These are phyloP conservation scores for Chaetomiaceae sp. DNA, from an alignment of 2,329 filamentous ascomycete genomes.

Conservation along the genomic window DNA sequence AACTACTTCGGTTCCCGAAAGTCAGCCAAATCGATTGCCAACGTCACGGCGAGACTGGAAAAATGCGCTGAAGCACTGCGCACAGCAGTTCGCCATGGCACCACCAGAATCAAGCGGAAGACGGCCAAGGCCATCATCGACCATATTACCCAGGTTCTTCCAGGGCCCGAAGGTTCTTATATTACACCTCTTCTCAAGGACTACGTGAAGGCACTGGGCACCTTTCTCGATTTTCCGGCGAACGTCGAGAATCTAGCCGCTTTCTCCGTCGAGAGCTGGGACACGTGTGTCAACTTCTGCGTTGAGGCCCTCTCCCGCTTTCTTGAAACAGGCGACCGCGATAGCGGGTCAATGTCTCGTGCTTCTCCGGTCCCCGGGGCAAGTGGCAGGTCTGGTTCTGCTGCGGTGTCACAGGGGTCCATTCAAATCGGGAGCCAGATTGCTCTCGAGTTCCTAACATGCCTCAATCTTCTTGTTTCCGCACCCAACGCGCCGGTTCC, in stretches of 20 bases:
- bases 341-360: slow-evolving; percentile 34
- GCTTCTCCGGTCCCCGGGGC: slow-evolving; percentile 46
- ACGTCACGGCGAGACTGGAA: slow-evolving; percentile 56
- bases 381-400: slow-evolving; percentile 30
- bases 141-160: slow-evolving; percentile 74
- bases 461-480: slow-evolving; percentile 59
- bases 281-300: slow-evolving; percentile 66
- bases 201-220: slow-evolving; percentile 71
- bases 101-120: slow-evolving; percentile 65
- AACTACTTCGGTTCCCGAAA: slow-evolving; percentile 53
- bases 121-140: slow-evolving; percentile 75
- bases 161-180: slow-evolving; percentile 56
- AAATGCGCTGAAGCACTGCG: slow-evolving; percentile 69
- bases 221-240: slow-evolving; percentile 65
- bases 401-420: slow-evolving; percentile 23
- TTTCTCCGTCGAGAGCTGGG: slow-evolving; percentile 59
- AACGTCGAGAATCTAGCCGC: slow-evolving; percentile 75
- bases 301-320: slow-evolving; percentile 56
- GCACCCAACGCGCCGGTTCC: slow-evolving; percentile 64
- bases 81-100: slow-evolving; percentile 64
- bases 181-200: slow-evolving; percentile 68
- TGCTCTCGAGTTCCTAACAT: slow-evolving; percentile 58
- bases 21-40: slow-evolving; percentile 28
- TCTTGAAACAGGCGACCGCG: slow-evolving; percentile 40
- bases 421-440: slow-evolving; percentile 33